Base-by-base conservation (phyloP, 108 stramenopile species). In the Epipyxis sp. region DNA sequence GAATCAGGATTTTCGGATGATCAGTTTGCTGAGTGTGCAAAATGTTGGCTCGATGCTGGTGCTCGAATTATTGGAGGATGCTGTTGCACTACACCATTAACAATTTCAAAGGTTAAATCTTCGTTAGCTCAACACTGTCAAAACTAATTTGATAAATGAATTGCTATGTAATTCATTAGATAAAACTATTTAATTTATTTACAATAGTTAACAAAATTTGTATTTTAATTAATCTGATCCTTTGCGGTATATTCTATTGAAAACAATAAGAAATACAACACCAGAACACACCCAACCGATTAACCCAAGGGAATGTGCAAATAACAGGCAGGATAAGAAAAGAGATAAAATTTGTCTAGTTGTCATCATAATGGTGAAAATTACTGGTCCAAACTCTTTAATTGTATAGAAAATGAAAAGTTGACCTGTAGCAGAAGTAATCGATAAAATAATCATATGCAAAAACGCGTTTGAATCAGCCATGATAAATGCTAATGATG, bases 331-430 rank as follows among this genome's bases (percentile, higher is more conserved):
- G 10, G 71, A 74, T 3, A 74, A 30, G 25, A 74, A 46, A 13
- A 74, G 20, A 39, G 71, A 74, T 27, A 27, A 72, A 79, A 86
- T 84, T 78, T 86, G 85, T 3, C 85, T 78, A 0, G 81, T 84
- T 30, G 85, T 86, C 85, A 86, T 86, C 59, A 86, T 86, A 78
- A 86, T 85, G 43, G 85, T 85, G 82, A 86, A 86, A 32, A 86
- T 81, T 59, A 86, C 80, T 0, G 85, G 81, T 20, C 85, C 85
- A 74, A 84, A 86, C 35, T 40, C 69, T 69, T 86, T 86, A 79
- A 86, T 86, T 10, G 85, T 86, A 82, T 81, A 86, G 69, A 86
- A 86, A 34, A 86, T 86, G 78, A 86, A 86, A n/a, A 86, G 76
- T 77, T 86, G 85, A 0, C 85, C 85, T 35, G 84, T 82, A 13